phyloP scores from a whole-genome alignment of 2,329 filamentous ascomycete genomes.

The Periconia sp. region DNA sequence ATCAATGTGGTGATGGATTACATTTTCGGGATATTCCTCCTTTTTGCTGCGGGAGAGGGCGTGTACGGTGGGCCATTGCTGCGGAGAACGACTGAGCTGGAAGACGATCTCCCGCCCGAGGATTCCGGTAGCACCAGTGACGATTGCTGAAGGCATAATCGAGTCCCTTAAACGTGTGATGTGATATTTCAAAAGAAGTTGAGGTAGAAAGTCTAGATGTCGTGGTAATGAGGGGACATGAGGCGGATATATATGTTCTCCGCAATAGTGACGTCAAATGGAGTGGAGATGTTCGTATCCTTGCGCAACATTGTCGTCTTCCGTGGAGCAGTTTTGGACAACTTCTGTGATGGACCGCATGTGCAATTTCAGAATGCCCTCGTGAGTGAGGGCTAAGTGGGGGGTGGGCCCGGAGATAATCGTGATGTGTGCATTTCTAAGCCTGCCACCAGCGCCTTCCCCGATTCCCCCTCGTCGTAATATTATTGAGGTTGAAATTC shows the following conservation, averaged over 20 bases:
- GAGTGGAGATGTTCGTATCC: slow-evolving; percentile 2
- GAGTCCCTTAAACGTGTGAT: background rate
- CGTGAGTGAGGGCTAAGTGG: no score
- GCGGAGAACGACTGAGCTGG: slow-evolving; percentile 38
- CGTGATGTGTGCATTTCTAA: no score
- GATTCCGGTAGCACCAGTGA: slow-evolving; percentile 40
- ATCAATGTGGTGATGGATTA: slow-evolving; percentile 45
- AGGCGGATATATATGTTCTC: background rate
- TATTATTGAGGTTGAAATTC: background rate
- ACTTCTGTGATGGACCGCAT: no score
- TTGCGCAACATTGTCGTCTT: background rate
- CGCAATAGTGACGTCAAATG: slow-evolving; percentile 7
- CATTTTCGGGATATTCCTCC: slow-evolving; percentile 36
- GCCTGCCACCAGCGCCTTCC: no score
- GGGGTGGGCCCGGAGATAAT: no score
- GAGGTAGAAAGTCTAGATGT: no score
- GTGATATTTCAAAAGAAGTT: background rate
- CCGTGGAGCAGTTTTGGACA: no score
- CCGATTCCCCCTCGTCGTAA: no score
- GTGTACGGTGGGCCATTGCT: slow-evolving; percentile 43
- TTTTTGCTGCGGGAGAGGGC: slow-evolving; percentile 46
- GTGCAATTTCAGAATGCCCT: no score
- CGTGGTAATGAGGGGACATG: no score
- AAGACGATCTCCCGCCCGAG: slow-evolving; percentile 45
- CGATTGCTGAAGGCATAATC: slow-evolving; percentile 34